phyloP scores from a whole-genome alignment of 176 grass and related monocot species.

The Bromus sterilis region DNA sequence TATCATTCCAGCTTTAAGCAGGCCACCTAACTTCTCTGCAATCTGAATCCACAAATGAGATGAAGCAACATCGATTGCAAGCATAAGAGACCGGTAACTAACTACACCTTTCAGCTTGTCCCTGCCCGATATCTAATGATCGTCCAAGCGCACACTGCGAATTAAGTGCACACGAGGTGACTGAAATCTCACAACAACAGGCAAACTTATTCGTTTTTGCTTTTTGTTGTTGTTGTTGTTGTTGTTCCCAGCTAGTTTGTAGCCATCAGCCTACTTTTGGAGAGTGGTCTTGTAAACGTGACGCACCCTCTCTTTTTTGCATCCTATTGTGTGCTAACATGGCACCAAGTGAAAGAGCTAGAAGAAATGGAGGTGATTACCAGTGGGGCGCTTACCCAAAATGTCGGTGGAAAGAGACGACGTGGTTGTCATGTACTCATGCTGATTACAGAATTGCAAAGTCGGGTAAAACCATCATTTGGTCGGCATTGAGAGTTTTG shows the following conservation, averaged over 20 bases:
- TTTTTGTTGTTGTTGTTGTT: too few relatives aligned
- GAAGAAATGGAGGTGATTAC: background rate
- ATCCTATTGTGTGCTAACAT: too few relatives aligned
- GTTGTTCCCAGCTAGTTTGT: too few relatives aligned
- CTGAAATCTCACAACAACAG: background rate
- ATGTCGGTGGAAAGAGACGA: background rate
- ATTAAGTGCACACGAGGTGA: background rate
- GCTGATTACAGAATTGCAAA: background rate
- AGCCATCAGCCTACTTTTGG: too few relatives aligned
- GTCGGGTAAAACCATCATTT: background rate
- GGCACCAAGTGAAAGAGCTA: too few relatives aligned
- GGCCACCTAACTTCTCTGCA: conserved; percentile 1
- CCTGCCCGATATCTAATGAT: background rate
- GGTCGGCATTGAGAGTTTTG: background rate
- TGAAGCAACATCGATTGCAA: conserved; percentile 23
- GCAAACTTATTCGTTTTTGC: too few relatives aligned
- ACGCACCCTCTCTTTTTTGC: too few relatives aligned
- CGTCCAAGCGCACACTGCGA: background rate
- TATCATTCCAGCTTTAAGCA: background rate
- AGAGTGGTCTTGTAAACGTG: too few relatives aligned
- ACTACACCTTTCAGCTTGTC: background rate
- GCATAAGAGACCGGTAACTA: background rate
- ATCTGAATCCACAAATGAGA: background rate
- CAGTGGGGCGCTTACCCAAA: background rate
- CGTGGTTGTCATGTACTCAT: background rate